Conservation (phyloP, 352 stramenopile species). For the Phytophthora sp. region DNA sequence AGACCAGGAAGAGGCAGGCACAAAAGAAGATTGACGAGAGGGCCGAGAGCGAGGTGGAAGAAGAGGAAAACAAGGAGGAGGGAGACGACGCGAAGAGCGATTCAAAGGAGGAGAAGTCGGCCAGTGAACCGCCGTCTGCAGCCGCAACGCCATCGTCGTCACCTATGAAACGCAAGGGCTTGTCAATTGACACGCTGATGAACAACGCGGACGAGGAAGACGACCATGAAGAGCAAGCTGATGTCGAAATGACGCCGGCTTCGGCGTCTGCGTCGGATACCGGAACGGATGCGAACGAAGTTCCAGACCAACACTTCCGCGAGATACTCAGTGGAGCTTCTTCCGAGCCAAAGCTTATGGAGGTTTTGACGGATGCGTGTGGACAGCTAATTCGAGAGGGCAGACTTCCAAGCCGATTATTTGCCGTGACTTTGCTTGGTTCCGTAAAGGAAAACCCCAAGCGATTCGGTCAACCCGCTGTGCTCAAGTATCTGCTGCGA, state of each 20-base stretch:
- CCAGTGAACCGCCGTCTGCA: slow-evolving; percentile 34
- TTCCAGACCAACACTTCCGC: slow-evolving; percentile 61
- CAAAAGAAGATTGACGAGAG: slow-evolving; percentile 38
- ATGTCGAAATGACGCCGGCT: slow-evolving; percentile 32
- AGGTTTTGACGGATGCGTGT: slow-evolving; percentile 60
- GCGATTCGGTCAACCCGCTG: slow-evolving; percentile 56
- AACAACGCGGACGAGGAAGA: slow-evolving; percentile 50
- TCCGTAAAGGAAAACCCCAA: slow-evolving; percentile 61
- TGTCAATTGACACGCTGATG: slow-evolving; percentile 71
- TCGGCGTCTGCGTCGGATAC: slow-evolving; percentile 34
- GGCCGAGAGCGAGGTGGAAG: slow-evolving; percentile 31
- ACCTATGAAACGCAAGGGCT: slow-evolving; percentile 48
- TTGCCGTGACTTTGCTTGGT: slow-evolving; percentile 65
- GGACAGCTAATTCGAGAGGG: slow-evolving; percentile 61
- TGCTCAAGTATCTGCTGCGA: slow-evolving; percentile 82
- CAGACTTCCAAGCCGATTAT: slow-evolving; percentile 59
- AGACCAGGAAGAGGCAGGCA: slow-evolving; percentile 18
- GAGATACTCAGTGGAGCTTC: slow-evolving; percentile 47
- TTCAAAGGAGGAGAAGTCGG: slow-evolving; percentile 27
- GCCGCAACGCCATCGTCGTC: slow-evolving; percentile 43
- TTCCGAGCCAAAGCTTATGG: slow-evolving; percentile 56
- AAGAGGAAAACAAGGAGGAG: slow-evolving; percentile 16
- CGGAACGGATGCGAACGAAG: slow-evolving; percentile 33
- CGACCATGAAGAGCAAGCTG: slow-evolving; percentile 22
- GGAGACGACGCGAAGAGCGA: slow-evolving; percentile 27